Conservation (phyloP, 805 yeast genomes). For the Saccharomyces paradoxus region DNA sequence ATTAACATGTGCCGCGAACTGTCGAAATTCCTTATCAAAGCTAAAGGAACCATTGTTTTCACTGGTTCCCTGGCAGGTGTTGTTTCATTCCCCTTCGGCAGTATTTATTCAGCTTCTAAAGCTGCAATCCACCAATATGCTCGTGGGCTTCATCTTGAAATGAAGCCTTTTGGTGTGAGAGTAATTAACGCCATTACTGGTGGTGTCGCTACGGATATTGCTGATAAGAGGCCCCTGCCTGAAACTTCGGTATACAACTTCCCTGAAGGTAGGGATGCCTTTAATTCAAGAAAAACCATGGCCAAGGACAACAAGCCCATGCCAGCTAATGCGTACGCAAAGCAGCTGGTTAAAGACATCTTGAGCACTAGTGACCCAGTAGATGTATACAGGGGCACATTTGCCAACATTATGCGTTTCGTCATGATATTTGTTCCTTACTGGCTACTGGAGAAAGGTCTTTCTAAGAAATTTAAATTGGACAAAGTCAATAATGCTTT, state of each 20-base stretch:
- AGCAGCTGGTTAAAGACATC: slow-evolving; percentile 45
- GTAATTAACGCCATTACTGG: slow-evolving; percentile 69
- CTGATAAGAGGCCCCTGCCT: slow-evolving; percentile 55
- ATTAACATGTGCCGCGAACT: slow-evolving; percentile 56
- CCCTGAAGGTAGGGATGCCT: slow-evolving; percentile 43
- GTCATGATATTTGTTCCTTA: slow-evolving; percentile 38
- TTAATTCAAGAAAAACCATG: slow-evolving; percentile 48
- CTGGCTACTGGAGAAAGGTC: slow-evolving; percentile 35
- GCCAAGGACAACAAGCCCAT: slow-evolving; percentile 53
- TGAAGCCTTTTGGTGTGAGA: slow-evolving; percentile 63
- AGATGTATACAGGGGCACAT: slow-evolving; percentile 50
- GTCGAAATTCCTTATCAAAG: slow-evolving; percentile 45
- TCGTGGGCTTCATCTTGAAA: slow-evolving; percentile 51
- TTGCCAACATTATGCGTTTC: slow-evolving; percentile 34
- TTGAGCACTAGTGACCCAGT: slow-evolving; percentile 33
- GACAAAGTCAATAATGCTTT: slow-evolving; percentile 29
- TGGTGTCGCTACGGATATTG: slow-evolving; percentile 64
- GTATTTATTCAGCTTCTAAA: slow-evolving; percentile 58
- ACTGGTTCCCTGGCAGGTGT: slow-evolving; percentile 68
- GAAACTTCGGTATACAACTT: slow-evolving; percentile 44
- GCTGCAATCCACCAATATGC: slow-evolving; percentile 74
- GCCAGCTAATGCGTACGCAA: slow-evolving; percentile 50
- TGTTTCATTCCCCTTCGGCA: slow-evolving; percentile 61
- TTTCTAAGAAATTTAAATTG: slow-evolving; percentile 37
- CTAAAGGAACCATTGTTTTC: slow-evolving; percentile 61